phyloP scores from a whole-genome alignment of 2,329 filamentous ascomycete species.

The Alternaria sp. region DNA sequence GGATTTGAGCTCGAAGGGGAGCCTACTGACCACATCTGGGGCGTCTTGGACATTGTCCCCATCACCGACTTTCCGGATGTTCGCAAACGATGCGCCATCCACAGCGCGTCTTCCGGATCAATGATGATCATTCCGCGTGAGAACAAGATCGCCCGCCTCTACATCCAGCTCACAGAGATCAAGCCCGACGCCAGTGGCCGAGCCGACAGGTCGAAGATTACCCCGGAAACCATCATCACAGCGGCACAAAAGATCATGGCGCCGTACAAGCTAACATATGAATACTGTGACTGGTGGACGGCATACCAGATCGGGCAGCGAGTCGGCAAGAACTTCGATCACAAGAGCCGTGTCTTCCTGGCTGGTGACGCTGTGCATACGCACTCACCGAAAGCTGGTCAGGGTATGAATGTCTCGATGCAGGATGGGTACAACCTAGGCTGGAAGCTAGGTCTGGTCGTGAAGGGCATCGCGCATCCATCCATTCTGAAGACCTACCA shows the following conservation, averaged over 20 bases:
- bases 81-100: conserved; percentile 64
- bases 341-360: conserved; percentile 67
- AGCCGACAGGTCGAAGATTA: conserved; percentile 67
- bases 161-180: conserved; percentile 66
- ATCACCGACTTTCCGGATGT: conserved; percentile 67
- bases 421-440: conserved; percentile 68
- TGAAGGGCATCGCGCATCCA: conserved; percentile 51
- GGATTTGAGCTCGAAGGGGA: conserved; percentile 64
- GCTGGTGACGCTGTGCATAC: conserved; percentile 70
- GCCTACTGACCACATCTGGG: conserved; percentile 61
- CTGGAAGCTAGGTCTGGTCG: conserved; percentile 62
- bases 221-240: conserved; percentile 66
- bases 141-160: conserved; percentile 67
- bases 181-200: conserved; percentile 53
- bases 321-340: conserved; percentile 64
- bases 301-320: conserved; percentile 73
- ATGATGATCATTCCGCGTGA: conserved; percentile 71
- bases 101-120: conserved; percentile 62
- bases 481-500: conserved; percentile 60
- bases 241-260: conserved; percentile 68
- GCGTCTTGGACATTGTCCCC: conserved; percentile 60
- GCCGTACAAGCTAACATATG: conserved; percentile 70
- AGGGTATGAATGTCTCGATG: conserved; percentile 77
- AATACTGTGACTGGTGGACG: conserved; percentile 71
- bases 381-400: conserved; percentile 67